Evolutionary conservation across 305 asterid genomes (phyloP).

Genomic region (Solanum aculeatissimum): DNA sequence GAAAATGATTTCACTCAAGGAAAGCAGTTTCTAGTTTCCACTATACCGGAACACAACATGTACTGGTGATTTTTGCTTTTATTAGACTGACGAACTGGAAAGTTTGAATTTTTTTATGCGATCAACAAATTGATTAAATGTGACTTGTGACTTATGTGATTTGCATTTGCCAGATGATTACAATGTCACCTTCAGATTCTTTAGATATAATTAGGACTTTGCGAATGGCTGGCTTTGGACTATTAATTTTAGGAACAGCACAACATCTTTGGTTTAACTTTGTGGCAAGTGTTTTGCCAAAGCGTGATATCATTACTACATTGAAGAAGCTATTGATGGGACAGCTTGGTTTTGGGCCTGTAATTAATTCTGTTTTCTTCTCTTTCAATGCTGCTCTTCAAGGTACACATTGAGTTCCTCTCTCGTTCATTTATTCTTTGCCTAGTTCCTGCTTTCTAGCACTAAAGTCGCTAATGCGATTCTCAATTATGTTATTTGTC

Average conservation of each 20-base stretch:
- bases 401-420: slow-evolving; percentile 26
- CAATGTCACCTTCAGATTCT: slow-evolving; percentile 41
- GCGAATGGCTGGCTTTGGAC: slow-evolving; percentile 76
- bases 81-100: neutral
- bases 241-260: slow-evolving; percentile 58
- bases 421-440: neutral
- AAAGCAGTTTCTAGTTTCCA: neutral
- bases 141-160: neutral
- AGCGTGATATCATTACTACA: slow-evolving; percentile 50
- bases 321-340: slow-evolving; percentile 73
- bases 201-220: slow-evolving; percentile 51
- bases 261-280: slow-evolving; percentile 83
- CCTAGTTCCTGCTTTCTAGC: neutral
- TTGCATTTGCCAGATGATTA: slow-evolving; percentile 35
- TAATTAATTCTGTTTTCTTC: slow-evolving; percentile 50
- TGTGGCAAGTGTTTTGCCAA: slow-evolving; percentile 44
- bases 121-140: neutral
- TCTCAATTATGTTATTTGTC: neutral
- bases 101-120: neutral
- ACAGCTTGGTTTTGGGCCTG: slow-evolving; percentile 60
- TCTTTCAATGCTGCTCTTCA: slow-evolving; percentile 77
- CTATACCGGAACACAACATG: neutral
- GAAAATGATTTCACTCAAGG: neutral
- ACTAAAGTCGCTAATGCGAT: neutral
- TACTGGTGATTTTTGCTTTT: neutral